Conservation (phyloP, 108 stramenopile genomes). For the Pseudonitzschia multiseries region DNA sequence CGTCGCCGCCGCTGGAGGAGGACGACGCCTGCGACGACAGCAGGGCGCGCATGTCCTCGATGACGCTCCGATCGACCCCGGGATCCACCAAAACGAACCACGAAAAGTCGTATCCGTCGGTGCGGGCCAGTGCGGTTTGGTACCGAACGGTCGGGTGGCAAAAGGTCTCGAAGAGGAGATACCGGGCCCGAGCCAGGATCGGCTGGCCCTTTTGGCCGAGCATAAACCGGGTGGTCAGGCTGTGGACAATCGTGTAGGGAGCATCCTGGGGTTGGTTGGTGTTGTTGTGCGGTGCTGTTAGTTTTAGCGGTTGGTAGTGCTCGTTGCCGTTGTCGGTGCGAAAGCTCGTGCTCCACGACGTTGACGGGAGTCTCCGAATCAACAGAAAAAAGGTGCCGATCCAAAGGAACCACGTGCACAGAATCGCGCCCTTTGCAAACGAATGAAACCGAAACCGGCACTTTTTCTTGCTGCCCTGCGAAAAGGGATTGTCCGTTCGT, state of each 20-base stretch:
- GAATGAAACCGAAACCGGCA: not conserved
- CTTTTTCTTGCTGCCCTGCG: no score
- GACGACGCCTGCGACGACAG: not conserved
- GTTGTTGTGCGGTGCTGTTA: not conserved
- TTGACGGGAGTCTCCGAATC: not conserved
- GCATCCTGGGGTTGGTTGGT: not conserved
- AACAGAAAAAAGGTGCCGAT: not conserved
- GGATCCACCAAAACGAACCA: slow-evolving; percentile 22
- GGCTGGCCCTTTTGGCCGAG: slow-evolving; percentile 13
- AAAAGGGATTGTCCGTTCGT: no score
- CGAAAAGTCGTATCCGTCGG: slow-evolving; percentile 1
- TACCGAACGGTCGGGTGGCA: slow-evolving; percentile 10
- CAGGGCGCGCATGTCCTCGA: not conserved
- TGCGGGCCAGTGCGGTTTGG: not conserved
- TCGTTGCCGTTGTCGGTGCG: not conserved
- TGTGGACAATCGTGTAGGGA: slow-evolving; percentile 12
- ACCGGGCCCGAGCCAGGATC: slow-evolving; percentile 9
- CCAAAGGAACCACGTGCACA: not conserved
- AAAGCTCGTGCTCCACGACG: not conserved
- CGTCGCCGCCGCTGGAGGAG: not conserved
- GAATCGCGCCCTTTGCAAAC: not conserved
- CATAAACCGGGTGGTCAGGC: slow-evolving; percentile 17
- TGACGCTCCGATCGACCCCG: not conserved
- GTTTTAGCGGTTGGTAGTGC: not conserved
- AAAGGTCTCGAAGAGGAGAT: slow-evolving; percentile 18